These are phyloP conservation scores for Arabidopsis lyrata DNA, from an alignment of 441 rosid genomes.

Conservation along the genomic window DNA sequence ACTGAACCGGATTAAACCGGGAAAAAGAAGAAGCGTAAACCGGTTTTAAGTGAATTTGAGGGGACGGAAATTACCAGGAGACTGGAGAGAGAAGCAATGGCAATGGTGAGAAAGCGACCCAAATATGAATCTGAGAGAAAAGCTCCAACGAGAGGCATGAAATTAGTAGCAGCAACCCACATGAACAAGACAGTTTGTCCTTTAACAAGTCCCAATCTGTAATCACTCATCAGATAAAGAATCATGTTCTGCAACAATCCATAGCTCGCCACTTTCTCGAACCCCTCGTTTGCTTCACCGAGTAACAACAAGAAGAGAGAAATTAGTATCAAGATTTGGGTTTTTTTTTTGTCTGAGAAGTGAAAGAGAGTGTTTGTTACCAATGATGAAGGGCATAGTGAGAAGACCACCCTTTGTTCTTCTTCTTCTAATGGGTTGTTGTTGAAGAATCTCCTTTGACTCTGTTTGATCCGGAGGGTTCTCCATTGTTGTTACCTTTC, in stretches of 20 bases:
- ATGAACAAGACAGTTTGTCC: constrained; percentile 67
- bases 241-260: constrained; percentile 81
- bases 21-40: constrained; percentile 4
- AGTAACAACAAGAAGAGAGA: neutral
- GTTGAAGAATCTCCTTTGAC: constrained; percentile 33
- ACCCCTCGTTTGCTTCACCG: constrained; percentile 73
- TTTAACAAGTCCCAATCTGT: constrained; percentile 55
- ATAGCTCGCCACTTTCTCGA: constrained; percentile 84
- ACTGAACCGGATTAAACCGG: constrained; percentile 6
- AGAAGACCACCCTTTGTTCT: constrained; percentile 73
- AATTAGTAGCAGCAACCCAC: constrained; percentile 80
- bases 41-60: neutral
- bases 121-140: constrained; percentile 78
- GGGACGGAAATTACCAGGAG: constrained; percentile 54
- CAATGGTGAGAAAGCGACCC: constrained; percentile 81
- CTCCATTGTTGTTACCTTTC: constrained; percentile 46
- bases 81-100: constrained; percentile 66
- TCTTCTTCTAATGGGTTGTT: constrained; percentile 26
- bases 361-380: constrained; percentile 41
- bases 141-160: constrained; percentile 77
- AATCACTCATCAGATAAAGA: constrained; percentile 67
- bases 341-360: neutral
- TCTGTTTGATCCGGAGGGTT: constrained; percentile 50
- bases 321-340: neutral
- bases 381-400: constrained; percentile 89